Evolutionary conservation across 2,329 filamentous ascomycete genomes (phyloP).

Genomic region (Canariomyces notabilis): DNA sequence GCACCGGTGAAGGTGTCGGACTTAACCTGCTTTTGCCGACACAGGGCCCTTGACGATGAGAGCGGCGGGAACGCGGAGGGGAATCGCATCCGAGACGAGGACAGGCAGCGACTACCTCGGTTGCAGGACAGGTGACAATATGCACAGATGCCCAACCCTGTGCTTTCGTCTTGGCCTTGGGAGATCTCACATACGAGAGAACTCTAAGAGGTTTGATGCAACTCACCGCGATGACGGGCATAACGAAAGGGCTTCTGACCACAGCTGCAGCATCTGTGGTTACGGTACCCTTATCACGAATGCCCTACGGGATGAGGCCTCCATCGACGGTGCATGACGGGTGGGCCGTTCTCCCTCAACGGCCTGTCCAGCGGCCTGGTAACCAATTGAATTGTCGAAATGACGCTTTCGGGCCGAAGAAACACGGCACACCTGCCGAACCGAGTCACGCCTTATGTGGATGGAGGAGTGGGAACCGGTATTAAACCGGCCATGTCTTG

Average conservation of each 20-base stretch:
- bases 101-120: background rate
- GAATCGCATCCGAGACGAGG: background rate
- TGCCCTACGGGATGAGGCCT: background rate
- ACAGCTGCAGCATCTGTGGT: background rate
- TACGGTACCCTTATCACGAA: background rate
- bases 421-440: background rate
- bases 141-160: conserved; percentile 8
- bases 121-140: conserved; percentile 1
- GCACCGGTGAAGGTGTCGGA: background rate
- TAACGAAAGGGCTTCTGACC: background rate
- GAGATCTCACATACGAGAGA: background rate
- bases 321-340: background rate
- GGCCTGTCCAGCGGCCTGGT: conserved; percentile 10
- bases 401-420: background rate
- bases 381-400: conserved; percentile 12
- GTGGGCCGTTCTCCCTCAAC: background rate
- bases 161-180: background rate
- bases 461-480: background rate
- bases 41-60: no score
- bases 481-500: background rate
- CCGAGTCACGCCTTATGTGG: background rate
- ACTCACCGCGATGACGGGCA: background rate
- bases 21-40: no score
- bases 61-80: background rate
- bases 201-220: background rate